Base-by-base conservation (phyloP, 108 stramenopile genomes). In the Discostella pseudostelligera region DNA sequence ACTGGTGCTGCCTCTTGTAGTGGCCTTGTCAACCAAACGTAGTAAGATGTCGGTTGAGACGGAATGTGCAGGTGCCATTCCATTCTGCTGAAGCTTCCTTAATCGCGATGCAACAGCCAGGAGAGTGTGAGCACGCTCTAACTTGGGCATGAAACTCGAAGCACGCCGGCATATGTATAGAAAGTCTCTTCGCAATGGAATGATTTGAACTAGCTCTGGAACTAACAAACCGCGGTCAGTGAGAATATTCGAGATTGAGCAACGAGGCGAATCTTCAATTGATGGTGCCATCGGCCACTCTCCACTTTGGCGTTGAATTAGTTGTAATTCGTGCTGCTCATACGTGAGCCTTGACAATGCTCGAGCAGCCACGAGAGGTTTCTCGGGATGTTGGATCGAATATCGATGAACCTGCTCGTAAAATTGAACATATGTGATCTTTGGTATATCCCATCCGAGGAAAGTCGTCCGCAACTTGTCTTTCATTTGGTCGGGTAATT, bases 181-280 rank as follows among this genome's bases (percentile, higher is more conserved):
- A 12, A 81, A 36, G 67, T 83, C 83, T 42, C 83, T 53, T 8
- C 83, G 86, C 61, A 83, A 63, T 5, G 86, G 86, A 9, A 82
- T 48, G 0, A 83, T 29, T 0, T 21, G 10, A 19, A 59, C 43
- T 14, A 80, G 62, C 53, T 86, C 85, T 42, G 81, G 78, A n/a
- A 79, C 36, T 32, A 83, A 56, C 25, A 67, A 57, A 8, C 69
- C 74, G 9, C 44, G 61, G 1, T 29, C 20, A 39, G 44, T 44
- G 12, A 76, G 53, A 10, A 49, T 14, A 25, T 59, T 36, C 17
- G 40, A 39, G 56, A 65, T 22, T 6, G 56, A 58, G 21, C 44
- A 25, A 13, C 50, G 39, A 20, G 35, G 12, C 44, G 37, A 37
- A 20, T n/a, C n/a, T 4, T 10, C 19, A 11, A 17, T 9, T 13